Evolutionary conservation across 768 basidiomycete genomes (phyloP).

Genomic region (Lepiota brunneoincarnata): DNA sequence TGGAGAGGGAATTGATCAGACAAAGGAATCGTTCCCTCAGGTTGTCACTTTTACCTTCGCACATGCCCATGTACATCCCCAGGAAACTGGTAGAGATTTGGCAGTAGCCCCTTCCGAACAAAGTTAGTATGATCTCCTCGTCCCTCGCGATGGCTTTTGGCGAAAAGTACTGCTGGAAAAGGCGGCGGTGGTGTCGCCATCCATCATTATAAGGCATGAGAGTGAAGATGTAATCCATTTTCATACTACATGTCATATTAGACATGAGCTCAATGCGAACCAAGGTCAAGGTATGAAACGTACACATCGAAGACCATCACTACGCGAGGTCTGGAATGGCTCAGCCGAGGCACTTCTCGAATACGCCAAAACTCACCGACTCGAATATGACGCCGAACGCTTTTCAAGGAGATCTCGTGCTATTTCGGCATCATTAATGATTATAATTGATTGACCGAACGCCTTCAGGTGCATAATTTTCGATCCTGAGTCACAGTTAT

Average conservation of each 20-base stretch:
- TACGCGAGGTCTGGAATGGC: slow-evolving; percentile 1
- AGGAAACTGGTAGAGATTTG: slow-evolving; percentile 4
- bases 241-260: neutral
- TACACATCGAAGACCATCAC: neutral
- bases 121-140: slow-evolving; percentile 16
- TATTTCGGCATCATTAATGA: slow-evolving; percentile 11
- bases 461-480: slow-evolving; percentile 12
- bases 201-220: slow-evolving; percentile 7
- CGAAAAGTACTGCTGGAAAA: slow-evolving; percentile 12
- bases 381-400: slow-evolving; percentile 11
- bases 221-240: slow-evolving; percentile 1
- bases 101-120: neutral
- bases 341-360: too few species aligned
- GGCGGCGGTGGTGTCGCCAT: slow-evolving; percentile 13
- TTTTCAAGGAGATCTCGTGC: slow-evolving; percentile 12
- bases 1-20: too few species aligned
- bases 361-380: neutral
- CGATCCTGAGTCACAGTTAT: neutral
- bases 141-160: neutral
- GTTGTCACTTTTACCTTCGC: slow-evolving; percentile 5
- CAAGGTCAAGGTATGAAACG: neutral
- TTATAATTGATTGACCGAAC: slow-evolving; percentile 12
- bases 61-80: slow-evolving; percentile 1
- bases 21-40: too few species aligned
- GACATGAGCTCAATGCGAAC: neutral